phyloP scores from a whole-genome alignment of 129 eudicot genomes.

The Oenanthe sinensis region DNA sequence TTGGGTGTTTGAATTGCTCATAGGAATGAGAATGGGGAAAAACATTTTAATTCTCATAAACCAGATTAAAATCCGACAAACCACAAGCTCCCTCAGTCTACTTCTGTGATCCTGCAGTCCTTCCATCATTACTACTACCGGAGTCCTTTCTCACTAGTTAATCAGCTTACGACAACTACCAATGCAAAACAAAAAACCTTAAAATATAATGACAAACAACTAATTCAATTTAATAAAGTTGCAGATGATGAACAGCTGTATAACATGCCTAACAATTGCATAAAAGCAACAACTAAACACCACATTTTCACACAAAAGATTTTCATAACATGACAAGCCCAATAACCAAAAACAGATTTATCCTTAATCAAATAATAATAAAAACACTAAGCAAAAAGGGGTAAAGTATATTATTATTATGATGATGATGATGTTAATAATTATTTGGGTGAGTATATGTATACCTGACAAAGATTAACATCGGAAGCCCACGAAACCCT shows the following conservation, averaged over 20 bases:
- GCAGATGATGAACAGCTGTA: not conserved
- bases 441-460: constrained; percentile 30
- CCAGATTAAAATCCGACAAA: not conserved
- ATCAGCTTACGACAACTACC: not conserved
- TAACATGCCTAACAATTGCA: not conserved
- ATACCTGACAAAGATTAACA: constrained; percentile 91
- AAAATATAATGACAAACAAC: not conserved
- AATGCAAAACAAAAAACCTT: not conserved
- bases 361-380: not conserved
- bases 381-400: too few species aligned
- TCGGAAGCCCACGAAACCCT: constrained; percentile 85
- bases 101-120: not conserved
- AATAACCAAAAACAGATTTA: not conserved
- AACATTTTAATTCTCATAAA: not conserved
- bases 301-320: not conserved
- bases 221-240: not conserved
- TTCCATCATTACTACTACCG: not conserved
- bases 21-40: not conserved
- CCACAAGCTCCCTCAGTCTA: too few species aligned
- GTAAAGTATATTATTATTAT: too few species aligned
- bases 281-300: not conserved
- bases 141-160: not conserved
- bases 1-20: not conserved
- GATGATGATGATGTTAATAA: not conserved
- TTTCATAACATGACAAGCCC: not conserved